phyloP scores from a whole-genome alignment of 495 filamentous ascomycete genomes.

The Xylaria castorea region DNA sequence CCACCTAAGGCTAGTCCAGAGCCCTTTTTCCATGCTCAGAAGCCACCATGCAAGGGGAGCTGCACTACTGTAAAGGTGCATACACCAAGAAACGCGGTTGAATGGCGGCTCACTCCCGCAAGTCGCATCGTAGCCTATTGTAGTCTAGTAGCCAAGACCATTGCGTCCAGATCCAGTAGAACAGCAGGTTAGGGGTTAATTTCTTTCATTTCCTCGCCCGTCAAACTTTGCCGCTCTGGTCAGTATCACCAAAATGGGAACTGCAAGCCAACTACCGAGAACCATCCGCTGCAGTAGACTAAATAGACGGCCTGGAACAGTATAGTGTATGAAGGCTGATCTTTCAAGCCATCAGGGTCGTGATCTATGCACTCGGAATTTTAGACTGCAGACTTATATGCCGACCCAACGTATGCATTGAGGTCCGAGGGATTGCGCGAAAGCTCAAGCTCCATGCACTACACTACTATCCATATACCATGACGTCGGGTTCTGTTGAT shows the following conservation, averaged over 20 bases:
- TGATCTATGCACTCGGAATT: not conserved
- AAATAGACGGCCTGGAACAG: not conserved
- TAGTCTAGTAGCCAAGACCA: not conserved
- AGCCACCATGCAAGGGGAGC: slow-evolving; percentile 7
- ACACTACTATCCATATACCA: not conserved
- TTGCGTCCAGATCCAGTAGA: not conserved
- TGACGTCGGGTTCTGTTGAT: not conserved
- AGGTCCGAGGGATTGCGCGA: not conserved
- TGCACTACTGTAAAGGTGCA: not conserved
- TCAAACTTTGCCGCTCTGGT: not conserved
- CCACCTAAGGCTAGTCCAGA: not conserved
- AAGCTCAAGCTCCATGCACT: not conserved
- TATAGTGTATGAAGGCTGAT: slow-evolving; percentile 6
- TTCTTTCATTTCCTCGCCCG: not conserved
- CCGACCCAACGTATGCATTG: not conserved
- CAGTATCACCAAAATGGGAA: not conserved
- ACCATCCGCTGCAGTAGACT: not conserved
- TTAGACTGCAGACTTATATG: not conserved
- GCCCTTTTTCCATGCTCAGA: not conserved
- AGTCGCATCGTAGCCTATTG: not conserved
- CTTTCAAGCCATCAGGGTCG: not conserved
- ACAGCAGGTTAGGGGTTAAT: not conserved
- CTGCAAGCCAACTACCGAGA: slow-evolving; percentile 21
- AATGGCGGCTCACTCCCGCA: slow-evolving; percentile 2
- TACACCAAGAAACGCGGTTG: slow-evolving; percentile 4